phyloP scores from a whole-genome alignment of 106 monocot species.

The Acanthochlamys bracteata region DNA sequence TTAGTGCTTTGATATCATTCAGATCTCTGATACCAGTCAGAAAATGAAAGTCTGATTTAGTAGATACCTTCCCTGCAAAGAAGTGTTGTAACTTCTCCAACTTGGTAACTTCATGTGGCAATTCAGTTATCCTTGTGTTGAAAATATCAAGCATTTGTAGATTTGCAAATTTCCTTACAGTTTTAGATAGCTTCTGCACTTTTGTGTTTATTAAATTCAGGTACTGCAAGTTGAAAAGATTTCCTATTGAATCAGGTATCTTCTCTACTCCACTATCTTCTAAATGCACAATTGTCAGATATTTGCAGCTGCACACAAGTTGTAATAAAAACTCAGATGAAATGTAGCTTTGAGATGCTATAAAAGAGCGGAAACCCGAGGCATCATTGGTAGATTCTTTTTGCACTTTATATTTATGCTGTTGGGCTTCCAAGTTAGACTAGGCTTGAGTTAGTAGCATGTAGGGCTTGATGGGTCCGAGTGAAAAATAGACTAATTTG shows the following conservation, averaged over 20 bases:
- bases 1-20: constrained; percentile 1
- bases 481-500: too few relatives aligned
- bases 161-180: constrained; percentile 14
- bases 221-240: constrained; percentile 17
- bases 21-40: background rate
- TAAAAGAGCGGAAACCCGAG: constrained; percentile 13
- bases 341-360: background rate
- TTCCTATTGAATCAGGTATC: constrained; percentile 10
- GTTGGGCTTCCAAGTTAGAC: background rate
- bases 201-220: constrained; percentile 11
- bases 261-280: background rate
- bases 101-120: constrained; percentile 12
- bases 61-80: background rate
- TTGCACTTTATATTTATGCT: background rate
- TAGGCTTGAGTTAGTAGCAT: too few relatives aligned
- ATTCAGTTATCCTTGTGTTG: background rate
- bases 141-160: constrained; percentile 17
- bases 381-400: background rate
- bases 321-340: background rate
- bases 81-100: constrained; percentile 19
- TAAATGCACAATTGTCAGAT: constrained; percentile 6
- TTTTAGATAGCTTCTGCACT: constrained; percentile 11
- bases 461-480: too few relatives aligned
- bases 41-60: background rate
- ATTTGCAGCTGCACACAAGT: background rate